Percentiles rank a stretch among this genome's conserved stretches.
Conservation (phyloP, 805 yeast genomes). For the Candida ponderosae region DNA sequence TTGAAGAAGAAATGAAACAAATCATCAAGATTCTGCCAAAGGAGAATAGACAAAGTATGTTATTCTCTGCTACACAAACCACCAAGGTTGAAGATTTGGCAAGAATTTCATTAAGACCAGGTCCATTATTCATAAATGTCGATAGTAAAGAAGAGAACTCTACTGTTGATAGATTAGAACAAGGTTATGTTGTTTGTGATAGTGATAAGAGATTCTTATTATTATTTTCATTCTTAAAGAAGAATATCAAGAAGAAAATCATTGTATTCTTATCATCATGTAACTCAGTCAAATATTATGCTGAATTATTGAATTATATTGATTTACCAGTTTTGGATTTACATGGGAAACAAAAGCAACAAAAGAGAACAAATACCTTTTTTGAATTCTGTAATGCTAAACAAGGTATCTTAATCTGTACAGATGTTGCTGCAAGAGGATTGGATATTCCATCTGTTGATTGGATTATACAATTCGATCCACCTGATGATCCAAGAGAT, state of each 20-base stretch:
- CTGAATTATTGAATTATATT: constrained; percentile 90
- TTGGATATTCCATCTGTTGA: constrained; percentile 97
- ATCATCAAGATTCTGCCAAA: constrained; percentile 89
- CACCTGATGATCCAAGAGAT: constrained; percentile 99
- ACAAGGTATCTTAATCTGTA: constrained; percentile 87
- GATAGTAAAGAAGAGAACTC: constrained; percentile 77
- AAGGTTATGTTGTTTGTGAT: constrained; percentile 97
- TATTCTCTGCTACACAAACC: constrained; percentile 98
- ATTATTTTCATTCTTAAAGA: constrained; percentile 85
- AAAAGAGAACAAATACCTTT: constrained; percentile 95
- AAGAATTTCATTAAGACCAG: constrained; percentile 87
- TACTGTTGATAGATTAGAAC: constrained; percentile 95
- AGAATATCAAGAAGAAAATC: constrained; percentile 84
- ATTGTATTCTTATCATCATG: constrained; percentile 95
- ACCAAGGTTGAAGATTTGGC: constrained; percentile 98
- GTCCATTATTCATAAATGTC: constrained; percentile 90
- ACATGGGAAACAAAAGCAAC: constrained; percentile 98
- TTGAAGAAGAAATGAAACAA: constrained; percentile 98
- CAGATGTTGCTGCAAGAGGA: constrained; percentile 99
- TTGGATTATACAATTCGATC: constrained; percentile 98
- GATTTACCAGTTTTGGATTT: constrained; percentile 94
- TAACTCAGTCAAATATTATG: constrained; percentile 93
- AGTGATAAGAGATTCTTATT: constrained; percentile 89
- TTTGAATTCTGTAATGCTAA: constrained; percentile 97
- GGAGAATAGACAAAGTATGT: constrained; percentile 91